phyloP scores from a whole-genome alignment of 2,329 filamentous ascomycete genomes.

The Ophiostoma tasmaniense region DNA sequence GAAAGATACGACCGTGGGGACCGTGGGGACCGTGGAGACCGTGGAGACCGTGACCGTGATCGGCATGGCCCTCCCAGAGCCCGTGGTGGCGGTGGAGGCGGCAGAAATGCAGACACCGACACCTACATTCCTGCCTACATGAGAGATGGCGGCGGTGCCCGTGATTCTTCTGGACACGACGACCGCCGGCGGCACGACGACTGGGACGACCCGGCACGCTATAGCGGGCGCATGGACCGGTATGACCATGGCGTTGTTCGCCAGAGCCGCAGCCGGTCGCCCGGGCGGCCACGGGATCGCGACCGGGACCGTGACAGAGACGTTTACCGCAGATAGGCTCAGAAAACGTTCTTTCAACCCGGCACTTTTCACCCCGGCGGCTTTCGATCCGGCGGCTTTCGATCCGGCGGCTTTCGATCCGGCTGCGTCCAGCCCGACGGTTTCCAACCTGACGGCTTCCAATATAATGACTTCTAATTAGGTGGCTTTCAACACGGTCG shows the following conservation, averaged over 20 bases:
- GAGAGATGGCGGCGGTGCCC: constrained; percentile 25
- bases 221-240: constrained; percentile 17
- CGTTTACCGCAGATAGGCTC: constrained; percentile 39
- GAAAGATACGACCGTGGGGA: constrained; percentile 22
- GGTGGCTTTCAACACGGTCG: too few relatives aligned
- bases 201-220: constrained; percentile 30
- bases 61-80: constrained; percentile 20
- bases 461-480: too few relatives aligned
- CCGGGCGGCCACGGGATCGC: constrained; percentile 35
- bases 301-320: constrained; percentile 39
- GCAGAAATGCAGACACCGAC: constrained; percentile 29
- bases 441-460: too few relatives aligned
- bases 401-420: too few relatives aligned
- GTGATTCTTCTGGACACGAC: constrained; percentile 26
- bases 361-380: too few relatives aligned
- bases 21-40: constrained; percentile 9
- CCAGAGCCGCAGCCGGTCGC: constrained; percentile 40
- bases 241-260: constrained; percentile 32
- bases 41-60: constrained; percentile 14
- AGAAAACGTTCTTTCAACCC: neutral
- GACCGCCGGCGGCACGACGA: constrained; percentile 34
- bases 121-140: constrained; percentile 44
- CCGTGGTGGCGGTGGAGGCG: constrained; percentile 22
- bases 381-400: too few relatives aligned
- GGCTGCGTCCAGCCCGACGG: too few relatives aligned